Evolutionary conservation across 2,329 filamentous ascomycete species (phyloP).

Genomic region (Aspergillus vadensis): DNA sequence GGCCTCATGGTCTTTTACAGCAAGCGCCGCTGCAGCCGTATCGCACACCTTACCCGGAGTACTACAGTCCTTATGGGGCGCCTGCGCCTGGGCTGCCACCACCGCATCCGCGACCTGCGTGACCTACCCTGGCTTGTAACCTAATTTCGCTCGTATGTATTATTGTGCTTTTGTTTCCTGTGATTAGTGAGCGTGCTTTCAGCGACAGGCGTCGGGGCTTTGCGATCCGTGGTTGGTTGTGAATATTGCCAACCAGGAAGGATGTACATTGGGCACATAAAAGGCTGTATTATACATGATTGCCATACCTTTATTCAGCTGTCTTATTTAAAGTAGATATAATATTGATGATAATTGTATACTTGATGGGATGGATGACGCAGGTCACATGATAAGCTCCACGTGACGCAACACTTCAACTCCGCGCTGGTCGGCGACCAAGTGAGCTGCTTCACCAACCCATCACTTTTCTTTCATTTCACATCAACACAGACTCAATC

Average conservation of each 20-base stretch:
- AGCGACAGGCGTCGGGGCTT: constrained; percentile 20
- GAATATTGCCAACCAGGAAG: background rate
- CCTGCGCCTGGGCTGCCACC: constrained; percentile 19
- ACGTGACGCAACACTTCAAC: background rate
- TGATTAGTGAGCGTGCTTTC: constrained; percentile 15
- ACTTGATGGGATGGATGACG: background rate
- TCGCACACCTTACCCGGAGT: constrained; percentile 28
- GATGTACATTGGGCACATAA: background rate
- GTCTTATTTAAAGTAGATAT: background rate
- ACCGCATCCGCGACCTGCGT: constrained; percentile 23
- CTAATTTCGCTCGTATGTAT: background rate
- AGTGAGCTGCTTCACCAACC: background rate
- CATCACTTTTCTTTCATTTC: background rate
- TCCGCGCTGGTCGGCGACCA: background rate
- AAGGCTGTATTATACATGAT: background rate
- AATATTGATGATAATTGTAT: background rate
- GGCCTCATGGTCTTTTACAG: constrained; percentile 20
- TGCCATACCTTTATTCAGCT: too few relatives aligned
- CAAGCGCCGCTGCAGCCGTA: constrained; percentile 27
- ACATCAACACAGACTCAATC: constrained; percentile 11
- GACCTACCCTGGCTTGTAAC: background rate
- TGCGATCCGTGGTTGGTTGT: constrained; percentile 2
- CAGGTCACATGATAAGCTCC: background rate
- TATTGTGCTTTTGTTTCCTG: constrained; percentile 10
- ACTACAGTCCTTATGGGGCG: constrained; percentile 25